phyloP scores from a whole-genome alignment of 2,329 filamentous ascomycete genomes.

The Paecilomyces dactylethromorphus region DNA sequence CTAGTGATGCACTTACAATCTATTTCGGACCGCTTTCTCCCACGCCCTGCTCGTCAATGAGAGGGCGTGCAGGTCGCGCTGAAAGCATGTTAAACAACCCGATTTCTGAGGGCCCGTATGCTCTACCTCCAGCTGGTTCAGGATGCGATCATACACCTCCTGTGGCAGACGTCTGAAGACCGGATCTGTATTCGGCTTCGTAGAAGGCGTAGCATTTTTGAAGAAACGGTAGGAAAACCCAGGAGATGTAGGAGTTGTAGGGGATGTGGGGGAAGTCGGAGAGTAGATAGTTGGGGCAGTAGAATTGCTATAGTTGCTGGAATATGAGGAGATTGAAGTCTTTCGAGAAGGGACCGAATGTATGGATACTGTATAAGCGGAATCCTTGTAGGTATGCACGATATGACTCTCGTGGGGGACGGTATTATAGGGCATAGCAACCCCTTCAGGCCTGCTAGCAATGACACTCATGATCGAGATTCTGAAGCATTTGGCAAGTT shows the following conservation, averaged over 20 bases:
- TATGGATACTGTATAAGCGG: slow-evolving; percentile 20
- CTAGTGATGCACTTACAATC: slow-evolving; percentile 38
- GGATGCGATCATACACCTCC: slow-evolving; percentile 50
- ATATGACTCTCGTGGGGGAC: slow-evolving; percentile 18
- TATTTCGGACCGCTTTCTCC: slow-evolving; percentile 46
- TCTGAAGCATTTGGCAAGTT: slow-evolving; percentile 7
- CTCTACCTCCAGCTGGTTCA: slow-evolving; percentile 43
- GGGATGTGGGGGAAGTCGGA: slow-evolving; percentile 26
- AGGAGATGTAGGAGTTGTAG: slow-evolving; percentile 1
- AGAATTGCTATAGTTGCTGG: slow-evolving; percentile 29
- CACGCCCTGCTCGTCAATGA: slow-evolving; percentile 51
- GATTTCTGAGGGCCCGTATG: slow-evolving; percentile 34
- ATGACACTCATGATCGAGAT: slow-evolving; percentile 31
- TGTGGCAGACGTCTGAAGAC: slow-evolving; percentile 43
- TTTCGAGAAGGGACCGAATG: slow-evolving; percentile 25
- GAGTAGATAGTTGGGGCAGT: slow-evolving; percentile 33
- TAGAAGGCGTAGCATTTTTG: slow-evolving; percentile 29
- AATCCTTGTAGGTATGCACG: slow-evolving; percentile 20
- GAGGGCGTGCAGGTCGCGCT: slow-evolving; percentile 48
- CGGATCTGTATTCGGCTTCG: slow-evolving; percentile 22
- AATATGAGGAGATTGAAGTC: slow-evolving; percentile 31
- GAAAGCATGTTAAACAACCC: slow-evolving; percentile 48
- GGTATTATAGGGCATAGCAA: slow-evolving; percentile 23
- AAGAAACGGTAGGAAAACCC: slow-evolving; percentile 26
- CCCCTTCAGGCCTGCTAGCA: slow-evolving; percentile 30